Base-by-base conservation (phyloP, 768 basidiomycete species). In the Astraeus odoratus region DNA sequence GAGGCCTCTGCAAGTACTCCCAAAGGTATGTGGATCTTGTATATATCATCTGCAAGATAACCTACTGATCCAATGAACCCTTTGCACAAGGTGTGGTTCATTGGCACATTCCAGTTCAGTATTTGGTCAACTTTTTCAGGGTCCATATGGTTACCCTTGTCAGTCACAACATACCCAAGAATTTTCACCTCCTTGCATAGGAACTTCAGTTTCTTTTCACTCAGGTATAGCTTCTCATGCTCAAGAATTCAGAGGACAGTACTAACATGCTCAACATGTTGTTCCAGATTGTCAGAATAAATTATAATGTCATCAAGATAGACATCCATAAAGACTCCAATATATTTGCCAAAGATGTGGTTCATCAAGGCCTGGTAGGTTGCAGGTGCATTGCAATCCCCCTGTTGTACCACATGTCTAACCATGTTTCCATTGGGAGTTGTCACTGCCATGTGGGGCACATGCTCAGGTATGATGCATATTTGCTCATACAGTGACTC, bases 281-380 rank as follows among this genome's bases (percentile, higher is more conserved):
- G 63, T n/a, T 58, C 52, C 3, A 55, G 36, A 0, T 55, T 52
- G 34, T 64, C 52, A 2, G 1, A 34, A 24, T 27, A 40, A 16
- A 44, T 35, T 4, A 50, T 18, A 3, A 45, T n/a, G n/a, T n/a
- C n/a, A n/a, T n/a, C n/a, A n/a, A n/a, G n/a, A n/a, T n/a, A n/a
- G n/a, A n/a, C n/a, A n/a, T 38, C 35, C 47, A 40, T 30, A 10
- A 25, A 45, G 4, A 19, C 3, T 2, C 58, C 0, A 53, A 43
- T 12, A 42, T 34, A 6, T 49, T 48, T 12, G 43, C 36, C 52
- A 8, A 75, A 58, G 8, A 65, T 60, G 43, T 68, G 64, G 27
- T 70, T 63, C 49, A 75, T 71, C 45, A 71, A 66, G 9, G 50
- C 47, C 52, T 75, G 73, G 47, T 71, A 75, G 1, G 61, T 52